Percentiles rank a stretch among this genome's conserved stretches.
Evolutionary conservation across 345 rosid species (phyloP).

Genomic region (Xanthoceras sorbifolium): DNA sequence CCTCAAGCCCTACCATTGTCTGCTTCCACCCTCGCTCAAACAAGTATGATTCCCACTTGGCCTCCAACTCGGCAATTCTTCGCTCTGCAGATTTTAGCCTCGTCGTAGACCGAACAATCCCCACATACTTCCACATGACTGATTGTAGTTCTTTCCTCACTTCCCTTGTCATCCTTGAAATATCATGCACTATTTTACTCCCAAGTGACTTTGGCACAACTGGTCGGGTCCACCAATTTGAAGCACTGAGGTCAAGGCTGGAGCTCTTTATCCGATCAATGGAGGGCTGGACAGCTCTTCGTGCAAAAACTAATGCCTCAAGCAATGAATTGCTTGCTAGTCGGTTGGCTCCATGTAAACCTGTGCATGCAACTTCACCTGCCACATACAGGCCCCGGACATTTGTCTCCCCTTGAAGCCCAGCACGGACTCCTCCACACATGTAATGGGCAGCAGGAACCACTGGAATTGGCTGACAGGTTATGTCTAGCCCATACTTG

Average conservation of each 20-base stretch:
- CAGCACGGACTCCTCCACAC: constrained; percentile 92
- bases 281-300: constrained; percentile 86
- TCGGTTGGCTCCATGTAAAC: constrained; percentile 95
- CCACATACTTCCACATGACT: constrained; percentile 90
- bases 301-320: constrained; percentile 94
- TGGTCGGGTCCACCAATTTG: constrained; percentile 67
- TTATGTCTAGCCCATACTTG: constrained; percentile 72
- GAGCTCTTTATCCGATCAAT: constrained; percentile 68
- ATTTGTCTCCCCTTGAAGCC: constrained; percentile 90
- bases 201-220: constrained; percentile 56
- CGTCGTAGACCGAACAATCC: constrained; percentile 82
- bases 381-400: constrained; percentile 89
- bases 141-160: constrained; percentile 81
- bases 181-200: constrained; percentile 40
- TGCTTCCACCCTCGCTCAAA: constrained; percentile 86
- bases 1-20: constrained; percentile 81
- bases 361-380: constrained; percentile 97
- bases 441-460: constrained; percentile 92
- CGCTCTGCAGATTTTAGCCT: constrained; percentile 62
- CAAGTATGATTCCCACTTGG: constrained; percentile 73
- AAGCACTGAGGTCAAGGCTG: constrained; percentile 44
- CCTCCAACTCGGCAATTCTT: constrained; percentile 63
- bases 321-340: constrained; percentile 96
- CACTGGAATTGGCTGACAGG: constrained; percentile 31
- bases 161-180: constrained; percentile 50